Conservation (phyloP, 805 yeast genomes). For the Cyberlindnera xylosilytica region DNA sequence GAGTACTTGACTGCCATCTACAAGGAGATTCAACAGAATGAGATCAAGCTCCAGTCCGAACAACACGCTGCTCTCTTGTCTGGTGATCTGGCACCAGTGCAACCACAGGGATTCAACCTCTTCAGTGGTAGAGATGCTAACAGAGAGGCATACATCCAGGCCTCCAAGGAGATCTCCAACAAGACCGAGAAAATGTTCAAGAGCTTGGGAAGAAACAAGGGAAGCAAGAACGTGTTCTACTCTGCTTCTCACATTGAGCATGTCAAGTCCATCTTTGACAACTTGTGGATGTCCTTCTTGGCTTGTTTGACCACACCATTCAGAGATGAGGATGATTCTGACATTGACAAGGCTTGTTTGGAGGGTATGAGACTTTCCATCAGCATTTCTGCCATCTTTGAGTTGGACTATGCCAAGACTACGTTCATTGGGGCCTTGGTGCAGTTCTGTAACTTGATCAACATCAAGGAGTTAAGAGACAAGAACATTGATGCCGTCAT, state of each 20-base stretch:
- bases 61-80: slow-evolving; percentile 88
- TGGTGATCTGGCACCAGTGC: slow-evolving; percentile 45
- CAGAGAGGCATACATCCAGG: slow-evolving; percentile 85
- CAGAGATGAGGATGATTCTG: slow-evolving; percentile 79
- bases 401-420: slow-evolving; percentile 76
- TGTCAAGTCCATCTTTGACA: slow-evolving; percentile 89
- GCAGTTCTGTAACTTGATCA: slow-evolving; percentile 79
- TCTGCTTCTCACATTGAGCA: slow-evolving; percentile 87
- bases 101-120: slow-evolving; percentile 43
- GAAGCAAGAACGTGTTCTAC: slow-evolving; percentile 54
- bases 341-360: slow-evolving; percentile 62
- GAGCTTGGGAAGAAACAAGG: slow-evolving; percentile 49
- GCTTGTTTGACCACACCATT: slow-evolving; percentile 95
- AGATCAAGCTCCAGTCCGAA: slow-evolving; percentile 87
- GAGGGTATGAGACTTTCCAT: slow-evolving; percentile 86
- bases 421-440: slow-evolving; percentile 89
- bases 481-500: slow-evolving; percentile 83
- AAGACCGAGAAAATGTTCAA: slow-evolving; percentile 85
- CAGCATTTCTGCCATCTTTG: slow-evolving; percentile 80
- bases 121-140: slow-evolving; percentile 71
- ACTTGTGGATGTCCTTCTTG: slow-evolving; percentile 93
- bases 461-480: slow-evolving; percentile 68
- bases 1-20: slow-evolving; percentile 69
- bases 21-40: slow-evolving; percentile 76
- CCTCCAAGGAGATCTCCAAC: slow-evolving; percentile 85